Evolutionary conservation across 352 stramenopile species (phyloP).

Genomic region (Pythium aristosporum): DNA sequence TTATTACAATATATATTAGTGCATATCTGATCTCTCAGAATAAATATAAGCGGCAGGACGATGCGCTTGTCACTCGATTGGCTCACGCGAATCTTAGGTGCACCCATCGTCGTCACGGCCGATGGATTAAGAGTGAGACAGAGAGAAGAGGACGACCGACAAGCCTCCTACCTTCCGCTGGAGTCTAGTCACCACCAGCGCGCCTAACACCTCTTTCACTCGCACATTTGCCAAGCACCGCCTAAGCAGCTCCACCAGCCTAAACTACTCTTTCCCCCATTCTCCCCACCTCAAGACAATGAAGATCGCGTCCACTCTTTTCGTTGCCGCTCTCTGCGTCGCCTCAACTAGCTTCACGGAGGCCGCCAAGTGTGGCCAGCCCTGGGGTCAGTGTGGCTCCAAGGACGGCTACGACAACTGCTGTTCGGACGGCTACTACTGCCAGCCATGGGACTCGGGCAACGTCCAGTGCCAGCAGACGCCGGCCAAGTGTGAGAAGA

Average conservation of each 20-base stretch:
- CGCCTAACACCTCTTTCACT: neutral
- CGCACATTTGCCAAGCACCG: neutral
- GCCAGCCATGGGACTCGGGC: constrained; percentile 37
- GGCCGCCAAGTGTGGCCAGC: neutral
- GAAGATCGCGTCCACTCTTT: constrained; percentile 2
- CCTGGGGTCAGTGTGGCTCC: constrained; percentile 12
- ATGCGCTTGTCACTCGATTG: too few species aligned
- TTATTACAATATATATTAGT: too few species aligned
- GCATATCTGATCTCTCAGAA: too few species aligned
- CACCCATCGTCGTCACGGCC: too few species aligned
- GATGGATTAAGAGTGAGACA: too few species aligned
- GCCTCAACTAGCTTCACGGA: neutral
- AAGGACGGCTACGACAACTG: constrained; percentile 21
- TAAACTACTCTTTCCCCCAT: neutral
- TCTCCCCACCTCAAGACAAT: neutral
- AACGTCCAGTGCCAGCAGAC: constrained; percentile 40
- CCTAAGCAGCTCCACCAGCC: neutral
- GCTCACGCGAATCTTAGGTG: too few species aligned
- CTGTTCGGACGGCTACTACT: constrained; percentile 39
- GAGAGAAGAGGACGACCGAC: too few species aligned
- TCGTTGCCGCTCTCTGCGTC: neutral
- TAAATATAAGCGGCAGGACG: too few species aligned
- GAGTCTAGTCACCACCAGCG: too few species aligned
- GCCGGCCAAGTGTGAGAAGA: constrained; percentile 33
- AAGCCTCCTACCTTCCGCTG: too few species aligned